A percentile compares a stretch with the other conserved stretches of the same genome.
phyloP scores from a whole-genome alignment of 1,139 yeast species.

The Geotrichum fermentans region DNA sequence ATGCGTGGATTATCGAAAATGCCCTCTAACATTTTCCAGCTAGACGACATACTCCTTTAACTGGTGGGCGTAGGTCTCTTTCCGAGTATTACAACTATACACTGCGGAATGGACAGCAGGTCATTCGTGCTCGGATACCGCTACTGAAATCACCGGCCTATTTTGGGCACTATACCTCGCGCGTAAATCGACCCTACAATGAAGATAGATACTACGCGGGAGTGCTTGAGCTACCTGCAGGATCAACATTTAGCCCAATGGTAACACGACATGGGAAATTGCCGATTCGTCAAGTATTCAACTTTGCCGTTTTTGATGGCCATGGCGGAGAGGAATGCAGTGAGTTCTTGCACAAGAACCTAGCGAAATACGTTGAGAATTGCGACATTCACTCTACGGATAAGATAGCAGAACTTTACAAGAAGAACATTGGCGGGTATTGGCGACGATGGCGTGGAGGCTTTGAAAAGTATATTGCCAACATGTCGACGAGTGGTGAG shows the following conservation, averaged over 20 bases:
- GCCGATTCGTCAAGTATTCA: slow-evolving; percentile 45
- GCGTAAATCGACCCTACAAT: slow-evolving; percentile 72
- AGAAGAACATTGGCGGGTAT: slow-evolving; percentile 68
- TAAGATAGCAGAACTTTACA: slow-evolving; percentile 49
- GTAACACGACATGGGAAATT: slow-evolving; percentile 27
- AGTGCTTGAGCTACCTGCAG: slow-evolving; percentile 46
- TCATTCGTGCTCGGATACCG: slow-evolving; percentile 42
- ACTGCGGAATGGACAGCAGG: slow-evolving; percentile 8
- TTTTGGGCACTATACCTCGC: slow-evolving; percentile 71
- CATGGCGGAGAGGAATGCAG: slow-evolving; percentile 87
- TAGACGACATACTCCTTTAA: background rate
- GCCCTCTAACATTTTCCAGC: background rate
- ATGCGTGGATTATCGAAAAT: too few relatives aligned
- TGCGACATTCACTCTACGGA: slow-evolving; percentile 38
- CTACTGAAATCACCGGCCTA: slow-evolving; percentile 66
- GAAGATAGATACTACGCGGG: slow-evolving; percentile 73
- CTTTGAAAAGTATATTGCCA: slow-evolving; percentile 43
- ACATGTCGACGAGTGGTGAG: slow-evolving; percentile 35
- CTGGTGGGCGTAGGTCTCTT: slow-evolving; percentile 6
- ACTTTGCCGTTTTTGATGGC: slow-evolving; percentile 80
- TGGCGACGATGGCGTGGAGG: slow-evolving; percentile 75
- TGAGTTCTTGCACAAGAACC: slow-evolving; percentile 49
- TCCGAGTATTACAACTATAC: slow-evolving; percentile 16
- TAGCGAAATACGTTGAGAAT: slow-evolving; percentile 55
- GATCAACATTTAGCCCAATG: slow-evolving; percentile 39